phyloP scores from a whole-genome alignment of 140 eudicot genomes.

The Eryngium alpinum region DNA sequence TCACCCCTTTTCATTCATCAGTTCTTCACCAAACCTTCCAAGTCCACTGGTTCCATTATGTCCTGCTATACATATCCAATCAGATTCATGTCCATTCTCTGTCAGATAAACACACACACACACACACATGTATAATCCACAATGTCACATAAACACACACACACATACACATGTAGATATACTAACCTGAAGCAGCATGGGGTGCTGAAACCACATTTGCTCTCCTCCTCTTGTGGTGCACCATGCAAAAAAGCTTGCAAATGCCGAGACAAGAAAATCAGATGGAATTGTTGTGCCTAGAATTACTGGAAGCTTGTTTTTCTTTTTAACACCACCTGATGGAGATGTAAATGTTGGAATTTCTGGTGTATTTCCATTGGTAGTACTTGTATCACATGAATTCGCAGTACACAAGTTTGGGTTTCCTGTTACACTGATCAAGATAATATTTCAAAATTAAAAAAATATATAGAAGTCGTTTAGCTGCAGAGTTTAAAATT shows the following conservation, averaged over 20 bases:
- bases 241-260: slow-evolving; percentile 14
- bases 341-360: slow-evolving; percentile 11
- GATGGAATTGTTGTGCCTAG: slow-evolving; percentile 46
- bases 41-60: no score
- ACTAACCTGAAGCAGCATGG: slow-evolving; percentile 1
- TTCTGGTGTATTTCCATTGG: neutral
- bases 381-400: neutral
- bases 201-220: neutral
- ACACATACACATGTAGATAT: neutral
- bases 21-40: no score
- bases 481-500: slow-evolving; percentile 85
- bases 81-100: no score
- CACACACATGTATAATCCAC: no score
- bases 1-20: no score
- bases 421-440: slow-evolving; percentile 11
- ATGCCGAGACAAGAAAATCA: slow-evolving; percentile 34
- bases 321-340: slow-evolving; percentile 22
- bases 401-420: slow-evolving; percentile 15
- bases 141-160: neutral
- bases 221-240: slow-evolving; percentile 3
- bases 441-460: neutral
- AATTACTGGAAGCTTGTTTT: slow-evolving; percentile 30
- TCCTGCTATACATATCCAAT: no score
- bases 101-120: no score
- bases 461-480: no score